These are phyloP conservation scores for Phaeoacremonium minimum DNA, from an alignment of 2,329 filamentous ascomycete genomes.

Conservation along the genomic window DNA sequence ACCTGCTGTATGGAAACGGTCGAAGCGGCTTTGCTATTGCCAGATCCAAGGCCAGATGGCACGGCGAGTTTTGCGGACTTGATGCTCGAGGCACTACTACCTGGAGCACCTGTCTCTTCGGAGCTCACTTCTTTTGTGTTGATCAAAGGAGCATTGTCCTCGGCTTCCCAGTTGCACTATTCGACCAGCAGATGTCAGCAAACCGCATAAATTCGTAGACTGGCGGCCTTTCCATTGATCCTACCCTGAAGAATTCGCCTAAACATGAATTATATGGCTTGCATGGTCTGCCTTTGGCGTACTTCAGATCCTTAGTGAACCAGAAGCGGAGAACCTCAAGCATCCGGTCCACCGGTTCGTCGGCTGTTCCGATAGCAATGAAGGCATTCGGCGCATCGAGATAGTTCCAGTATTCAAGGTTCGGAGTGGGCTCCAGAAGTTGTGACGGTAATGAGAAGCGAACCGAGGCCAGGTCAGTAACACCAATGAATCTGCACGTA, in stretches of 20 bases:
- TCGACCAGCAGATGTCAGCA: slow-evolving; percentile 9
- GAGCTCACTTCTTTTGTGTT: slow-evolving; percentile 38
- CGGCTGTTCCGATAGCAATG: slow-evolving; percentile 75
- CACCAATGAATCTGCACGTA: slow-evolving; percentile 88
- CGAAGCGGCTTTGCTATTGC: slow-evolving; percentile 40
- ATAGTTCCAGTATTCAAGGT: slow-evolving; percentile 99
- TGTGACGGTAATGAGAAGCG: slow-evolving; percentile 95
- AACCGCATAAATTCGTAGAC: background rate
- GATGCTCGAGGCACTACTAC: slow-evolving; percentile 41
- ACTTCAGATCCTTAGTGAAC: slow-evolving; percentile 99
- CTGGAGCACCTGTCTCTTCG: slow-evolving; percentile 22
- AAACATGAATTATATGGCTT: slow-evolving; percentile 98
- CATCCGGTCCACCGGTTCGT: slow-evolving; percentile 90
- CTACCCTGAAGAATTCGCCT: slow-evolving; percentile 92
- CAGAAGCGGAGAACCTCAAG: slow-evolving; percentile 92
- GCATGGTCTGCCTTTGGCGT: slow-evolving; percentile 96
- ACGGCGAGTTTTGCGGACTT: slow-evolving; percentile 28
- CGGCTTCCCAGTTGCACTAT: slow-evolving; percentile 92
- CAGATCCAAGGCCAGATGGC: slow-evolving; percentile 13
- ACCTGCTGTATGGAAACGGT: slow-evolving; percentile 48
- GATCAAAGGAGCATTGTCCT: slow-evolving; percentile 70
- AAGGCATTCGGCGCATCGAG: slow-evolving; percentile 93
- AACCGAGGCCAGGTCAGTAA: slow-evolving; percentile 90
- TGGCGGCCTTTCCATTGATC: slow-evolving; percentile 25
- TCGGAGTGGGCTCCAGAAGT: slow-evolving; percentile 91